Conservation (phyloP, 768 basidiomycete genomes). For the Hygrocybe coccinea region DNA sequence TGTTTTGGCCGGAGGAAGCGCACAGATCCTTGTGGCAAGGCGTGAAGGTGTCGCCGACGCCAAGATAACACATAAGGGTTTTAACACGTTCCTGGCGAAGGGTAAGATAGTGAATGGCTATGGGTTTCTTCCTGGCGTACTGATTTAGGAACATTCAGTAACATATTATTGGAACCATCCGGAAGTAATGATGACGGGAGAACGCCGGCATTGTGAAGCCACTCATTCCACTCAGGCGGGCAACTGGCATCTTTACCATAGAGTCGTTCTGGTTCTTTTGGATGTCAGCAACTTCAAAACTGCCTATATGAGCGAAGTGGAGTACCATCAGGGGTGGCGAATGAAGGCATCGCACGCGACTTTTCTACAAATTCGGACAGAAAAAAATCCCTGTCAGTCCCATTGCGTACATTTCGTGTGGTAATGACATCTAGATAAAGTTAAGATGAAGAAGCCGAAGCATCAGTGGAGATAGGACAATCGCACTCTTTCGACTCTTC, state of each 20-base stretch:
- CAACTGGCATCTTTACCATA: slow-evolving; percentile 79
- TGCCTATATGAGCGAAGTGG: background rate
- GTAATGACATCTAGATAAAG: slow-evolving; percentile 48
- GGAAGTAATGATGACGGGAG: slow-evolving; percentile 54
- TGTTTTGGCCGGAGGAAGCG: slow-evolving; percentile 78
- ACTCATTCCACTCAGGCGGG: slow-evolving; percentile 59
- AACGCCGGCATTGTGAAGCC: slow-evolving; percentile 44
- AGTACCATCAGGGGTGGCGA: slow-evolving; percentile 39
- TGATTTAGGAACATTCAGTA: slow-evolving; percentile 49
- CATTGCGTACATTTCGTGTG: slow-evolving; percentile 54
- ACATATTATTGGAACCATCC: slow-evolving; percentile 50
- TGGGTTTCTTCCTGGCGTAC: slow-evolving; percentile 33
- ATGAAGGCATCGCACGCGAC: slow-evolving; percentile 33
- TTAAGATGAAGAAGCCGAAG: background rate
- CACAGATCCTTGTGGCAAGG: slow-evolving; percentile 84
- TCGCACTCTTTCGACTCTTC: slow-evolving; percentile 28
- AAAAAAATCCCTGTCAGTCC: slow-evolving; percentile 49
- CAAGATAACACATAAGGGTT: slow-evolving; percentile 83
- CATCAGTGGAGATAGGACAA: background rate
- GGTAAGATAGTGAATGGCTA: background rate
- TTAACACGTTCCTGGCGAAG: slow-evolving; percentile 52
- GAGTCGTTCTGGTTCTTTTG: slow-evolving; percentile 51
- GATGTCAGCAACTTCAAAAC: slow-evolving; percentile 1
- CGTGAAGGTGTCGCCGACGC: slow-evolving; percentile 78
- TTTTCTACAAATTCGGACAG: slow-evolving; percentile 50